These are phyloP conservation scores for Entomortierella parvispora DNA, from an alignment of 192 early-diverging fungal genomes.

Conservation along the genomic window DNA sequence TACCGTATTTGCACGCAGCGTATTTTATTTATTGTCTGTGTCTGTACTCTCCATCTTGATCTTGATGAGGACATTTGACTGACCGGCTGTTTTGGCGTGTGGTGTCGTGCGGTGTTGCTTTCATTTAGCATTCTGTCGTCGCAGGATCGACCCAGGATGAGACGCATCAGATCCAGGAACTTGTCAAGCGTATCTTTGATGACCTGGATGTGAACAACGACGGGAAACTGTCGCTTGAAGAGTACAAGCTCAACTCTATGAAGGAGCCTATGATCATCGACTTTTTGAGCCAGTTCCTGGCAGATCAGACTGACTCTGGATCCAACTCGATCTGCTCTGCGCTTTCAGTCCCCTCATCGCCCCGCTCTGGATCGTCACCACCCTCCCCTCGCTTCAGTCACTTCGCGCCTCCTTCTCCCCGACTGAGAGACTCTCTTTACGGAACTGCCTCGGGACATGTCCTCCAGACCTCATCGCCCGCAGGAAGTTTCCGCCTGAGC, in stretches of 20 bases:
- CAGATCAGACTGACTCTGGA: constrained; percentile 56
- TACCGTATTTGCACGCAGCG: constrained; percentile 26
- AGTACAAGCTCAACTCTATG: constrained; percentile 82
- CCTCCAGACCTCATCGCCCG: constrained; percentile 39
- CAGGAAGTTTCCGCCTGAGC: constrained; percentile 48
- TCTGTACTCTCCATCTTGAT: not conserved
- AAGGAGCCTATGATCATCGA: constrained; percentile 84
- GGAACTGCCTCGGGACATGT: constrained; percentile 49
- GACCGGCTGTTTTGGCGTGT: constrained; percentile 2
- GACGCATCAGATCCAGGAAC: constrained; percentile 66
- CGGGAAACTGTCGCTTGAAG: constrained; percentile 75
- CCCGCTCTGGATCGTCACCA: constrained; percentile 43
- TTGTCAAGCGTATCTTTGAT: constrained; percentile 79
- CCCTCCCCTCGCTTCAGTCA: constrained; percentile 49
- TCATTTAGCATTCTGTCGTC: constrained; percentile 38
- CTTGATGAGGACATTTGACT: not conserved
- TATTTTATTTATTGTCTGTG: not conserved
- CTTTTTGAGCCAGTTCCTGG: constrained; percentile 80
- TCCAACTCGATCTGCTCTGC: constrained; percentile 47
- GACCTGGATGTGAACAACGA: constrained; percentile 85
- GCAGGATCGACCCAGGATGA: constrained; percentile 69
- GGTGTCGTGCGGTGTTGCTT: not conserved
- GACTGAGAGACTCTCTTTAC: constrained; percentile 44
- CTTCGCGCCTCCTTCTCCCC: constrained; percentile 46
- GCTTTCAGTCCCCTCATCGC: constrained; percentile 47